These are phyloP conservation scores for Solanum lignicaule DNA, from an alignment of 257 asterid species.

Conservation along the genomic window DNA sequence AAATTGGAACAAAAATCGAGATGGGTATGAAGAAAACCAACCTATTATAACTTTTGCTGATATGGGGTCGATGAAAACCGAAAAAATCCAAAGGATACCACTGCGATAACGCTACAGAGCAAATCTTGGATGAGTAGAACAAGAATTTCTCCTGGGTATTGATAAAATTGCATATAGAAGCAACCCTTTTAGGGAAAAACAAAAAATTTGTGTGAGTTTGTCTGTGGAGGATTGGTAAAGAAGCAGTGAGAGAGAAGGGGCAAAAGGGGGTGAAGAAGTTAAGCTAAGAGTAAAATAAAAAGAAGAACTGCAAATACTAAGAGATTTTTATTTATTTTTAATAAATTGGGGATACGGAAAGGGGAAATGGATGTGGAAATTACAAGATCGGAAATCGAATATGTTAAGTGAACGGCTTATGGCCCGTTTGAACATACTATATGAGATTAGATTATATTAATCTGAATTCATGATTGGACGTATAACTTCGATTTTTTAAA, in stretches of 20 bases:
- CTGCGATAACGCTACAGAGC: neutral
- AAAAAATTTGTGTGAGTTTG: neutral
- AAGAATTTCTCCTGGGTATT: neutral
- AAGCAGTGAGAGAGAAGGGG: neutral
- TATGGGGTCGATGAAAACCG: neutral
- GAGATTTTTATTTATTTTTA: neutral
- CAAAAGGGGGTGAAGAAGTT: neutral
- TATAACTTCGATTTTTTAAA: no score
- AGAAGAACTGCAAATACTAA: neutral
- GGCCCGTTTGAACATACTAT: neutral
- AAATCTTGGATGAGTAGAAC: neutral
- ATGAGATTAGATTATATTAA: neutral
- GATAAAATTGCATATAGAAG: neutral
- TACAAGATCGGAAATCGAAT: neutral
- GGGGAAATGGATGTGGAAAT: neutral
- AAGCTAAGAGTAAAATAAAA: neutral
- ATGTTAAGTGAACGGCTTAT: neutral
- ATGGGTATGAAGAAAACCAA: neutral
- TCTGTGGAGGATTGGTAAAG: neutral
- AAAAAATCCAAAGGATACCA: neutral
- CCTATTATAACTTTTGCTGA: neutral
- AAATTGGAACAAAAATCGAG: neutral
- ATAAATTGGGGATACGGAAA: neutral
- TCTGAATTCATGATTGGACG: neutral
- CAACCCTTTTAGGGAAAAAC: neutral